Evolutionary conservation across 306 rosid species (phyloP), one percentile per base, ranked within the genome.

Genomic region (Gleditsia sinensis): DNA sequence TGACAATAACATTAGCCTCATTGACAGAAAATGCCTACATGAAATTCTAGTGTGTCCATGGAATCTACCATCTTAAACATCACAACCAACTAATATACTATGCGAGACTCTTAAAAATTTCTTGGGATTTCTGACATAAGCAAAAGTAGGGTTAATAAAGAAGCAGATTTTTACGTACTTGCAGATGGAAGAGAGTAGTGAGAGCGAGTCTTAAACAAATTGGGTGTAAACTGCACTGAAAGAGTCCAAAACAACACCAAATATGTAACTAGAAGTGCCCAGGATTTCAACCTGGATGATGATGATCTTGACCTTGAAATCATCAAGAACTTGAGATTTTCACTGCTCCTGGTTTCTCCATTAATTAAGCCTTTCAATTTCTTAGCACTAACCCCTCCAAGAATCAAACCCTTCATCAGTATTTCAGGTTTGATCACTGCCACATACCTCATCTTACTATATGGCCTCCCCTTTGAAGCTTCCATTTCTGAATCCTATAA

Each of bases 221-320:
- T n/a, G n/a, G n/a, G n/a, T n/a, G n/a, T n/a, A 48, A 84, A 45
- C 40, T 90, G 92, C 64, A 82, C 43, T 0, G 56, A 43, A 57
- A 85, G 64, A 77, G 86, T 80, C 88, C 87, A 88, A n/a, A 88
- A 51, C 73, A 86, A 57, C 27, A 84, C 20, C 32, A 85, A 0
- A 43, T 84, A 78, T 11, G 74, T 69, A 28, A 68, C 54, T 36
- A 89, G 37, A 67, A 83, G 59, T 32, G 74, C 77, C 96, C 92
- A 88, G 20, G 78, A n/a, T 25, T 69, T 88, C 20, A 85, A 40
- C 49, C 66, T 61, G n/a, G n/a, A n/a, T 28, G 40, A 0, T 0
- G 75, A 36, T 21, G 86, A 78, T 43, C 62, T 55, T 17, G 45
- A 49, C 17, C 57, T 28, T 3, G 78, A 75, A 51, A 71, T 17